A percentile compares a stretch with the other conserved stretches of the same genome.
These are phyloP conservation scores for Bolboschoenus planiculmis DNA, from an alignment of 176 grass and related monocot species.

Conservation along the genomic window DNA sequence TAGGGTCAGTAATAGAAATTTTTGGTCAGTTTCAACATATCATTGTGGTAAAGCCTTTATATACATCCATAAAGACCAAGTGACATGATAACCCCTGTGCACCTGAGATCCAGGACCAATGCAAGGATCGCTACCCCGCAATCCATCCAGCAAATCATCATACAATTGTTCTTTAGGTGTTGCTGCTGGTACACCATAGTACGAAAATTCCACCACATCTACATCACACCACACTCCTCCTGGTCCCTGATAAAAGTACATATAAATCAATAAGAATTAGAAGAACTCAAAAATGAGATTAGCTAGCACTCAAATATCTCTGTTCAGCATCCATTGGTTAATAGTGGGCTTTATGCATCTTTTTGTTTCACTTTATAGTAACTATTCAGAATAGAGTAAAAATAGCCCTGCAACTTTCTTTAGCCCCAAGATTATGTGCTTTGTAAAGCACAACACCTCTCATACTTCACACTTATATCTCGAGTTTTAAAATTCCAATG, in stretches of 20 bases:
- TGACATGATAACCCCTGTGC: constrained; percentile 19
- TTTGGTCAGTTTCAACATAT: background rate
- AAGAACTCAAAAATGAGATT: background rate
- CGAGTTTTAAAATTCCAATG: too few species aligned
- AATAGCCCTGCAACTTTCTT: background rate
- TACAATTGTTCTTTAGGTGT: constrained; percentile 89
- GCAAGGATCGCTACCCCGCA: constrained; percentile 84
- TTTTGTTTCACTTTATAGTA: background rate
- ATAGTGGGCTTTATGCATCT: background rate
- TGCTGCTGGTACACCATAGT: constrained; percentile 80
- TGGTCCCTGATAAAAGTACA: constrained; percentile 72
- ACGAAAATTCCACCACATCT: constrained; percentile 97
- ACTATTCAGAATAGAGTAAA: background rate
- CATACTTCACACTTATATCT: too few species aligned
- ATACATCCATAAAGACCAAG: background rate
- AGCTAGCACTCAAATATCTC: background rate
- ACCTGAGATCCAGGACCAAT: constrained; percentile 99
- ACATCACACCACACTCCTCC: constrained; percentile 99
- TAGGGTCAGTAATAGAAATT: background rate
- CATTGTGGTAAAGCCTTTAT: background rate
- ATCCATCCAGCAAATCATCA: constrained; percentile 74
- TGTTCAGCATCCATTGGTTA: background rate
- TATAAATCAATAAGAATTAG: background rate
- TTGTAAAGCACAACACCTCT: too few species aligned
- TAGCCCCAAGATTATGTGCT: background rate